Conservation (phyloP, 768 basidiomycete species). For the Mycena albidolilacea region DNA sequence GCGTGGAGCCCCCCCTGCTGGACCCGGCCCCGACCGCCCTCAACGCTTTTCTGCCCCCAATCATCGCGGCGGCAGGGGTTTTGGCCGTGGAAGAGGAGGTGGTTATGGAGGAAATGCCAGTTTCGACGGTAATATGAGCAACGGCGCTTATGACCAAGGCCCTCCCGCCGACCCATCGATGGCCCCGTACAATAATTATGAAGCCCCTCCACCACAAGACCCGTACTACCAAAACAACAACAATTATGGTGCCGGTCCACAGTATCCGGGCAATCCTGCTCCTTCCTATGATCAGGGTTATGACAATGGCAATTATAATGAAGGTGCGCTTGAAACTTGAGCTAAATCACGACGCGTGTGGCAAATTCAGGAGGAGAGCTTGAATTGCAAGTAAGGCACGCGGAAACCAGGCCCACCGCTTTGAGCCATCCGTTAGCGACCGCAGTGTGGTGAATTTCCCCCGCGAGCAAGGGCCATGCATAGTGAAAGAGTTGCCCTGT, state of each 20-base stretch:
- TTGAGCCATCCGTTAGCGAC: slow-evolving; percentile 49
- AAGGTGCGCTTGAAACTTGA: slow-evolving; percentile 91
- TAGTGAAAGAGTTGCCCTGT: slow-evolving; percentile 40
- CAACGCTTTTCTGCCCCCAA: slow-evolving; percentile 64
- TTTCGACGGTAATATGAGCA: slow-evolving; percentile 66
- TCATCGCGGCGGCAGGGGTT: slow-evolving; percentile 64
- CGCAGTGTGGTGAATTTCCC: slow-evolving; percentile 58
- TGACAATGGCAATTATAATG: slow-evolving; percentile 67
- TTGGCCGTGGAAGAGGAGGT: slow-evolving; percentile 66
- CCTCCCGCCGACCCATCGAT: slow-evolving; percentile 69
- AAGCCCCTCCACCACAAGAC: slow-evolving; percentile 69
- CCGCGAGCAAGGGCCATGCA: slow-evolving; percentile 44
- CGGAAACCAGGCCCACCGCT: slow-evolving; percentile 57
- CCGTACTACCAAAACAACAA: slow-evolving; percentile 81
- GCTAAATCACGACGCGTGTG: slow-evolving; percentile 62
- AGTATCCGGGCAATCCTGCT: slow-evolving; percentile 63
- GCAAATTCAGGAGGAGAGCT: slow-evolving; percentile 48
- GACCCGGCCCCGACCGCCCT: slow-evolving; percentile 82
- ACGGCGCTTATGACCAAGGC: slow-evolving; percentile 77
- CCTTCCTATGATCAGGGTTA: slow-evolving; percentile 72
- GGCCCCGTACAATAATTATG: slow-evolving; percentile 81
- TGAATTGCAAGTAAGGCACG: slow-evolving; percentile 65
- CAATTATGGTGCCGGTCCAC: slow-evolving; percentile 67
- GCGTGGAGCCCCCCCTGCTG: slow-evolving; percentile 77
- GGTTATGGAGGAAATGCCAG: slow-evolving; percentile 55